Base-by-base conservation (phyloP, 176 grass and related monocot genomes). In the Typha latifolia region DNA sequence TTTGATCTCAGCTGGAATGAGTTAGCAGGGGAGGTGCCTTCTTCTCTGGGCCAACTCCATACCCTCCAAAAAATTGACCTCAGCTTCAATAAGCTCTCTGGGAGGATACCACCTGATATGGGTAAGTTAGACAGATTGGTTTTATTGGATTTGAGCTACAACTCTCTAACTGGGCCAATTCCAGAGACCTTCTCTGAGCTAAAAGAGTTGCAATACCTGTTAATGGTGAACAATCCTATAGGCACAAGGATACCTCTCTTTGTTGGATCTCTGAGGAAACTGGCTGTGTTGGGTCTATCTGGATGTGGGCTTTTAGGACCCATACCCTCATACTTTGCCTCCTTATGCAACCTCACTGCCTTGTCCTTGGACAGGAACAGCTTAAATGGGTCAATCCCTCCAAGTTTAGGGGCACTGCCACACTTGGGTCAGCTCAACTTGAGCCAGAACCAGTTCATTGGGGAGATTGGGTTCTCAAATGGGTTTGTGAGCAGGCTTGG, bases 401-500 rank as follows among this genome's bases (percentile, higher is more conserved):
- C 72, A 37, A 80, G 62, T 51, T 82, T 95, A n/a, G 75, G 71
- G 0, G 71, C 77, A 62, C 78, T 90, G 47, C 86, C 90, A 51
- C 83, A 86, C 53, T 79, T 95, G 56, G 91, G 86, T 12, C 86
- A 90, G 67, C 84, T 95, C 11, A 95, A 90, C 79, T 82, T 95
- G 2, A 95, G 91, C 78, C 86, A 95, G 80, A 95, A 95, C 83
- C 62, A 78, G 49, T 76, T 95, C 4, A 77, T 73, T 32, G 86
- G 90, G 49, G 91, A 90, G 81, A 86, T 95, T 43, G 72, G 48
- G 21, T 80, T 95, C 69, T 85, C 91, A 4, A 78, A 72, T 23
- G 81, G 80, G 43, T 95, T 95, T 61, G 84, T 95, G 15, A 83
- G 66, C 51, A 80, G 81, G 68, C 86, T 95, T 13, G 91, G 84